Percentiles rank a stretch among this genome's conserved stretches.
These are phyloP conservation scores for Epichloe typhina DNA, from an alignment of 2,329 filamentous ascomycete species.

Conservation along the genomic window DNA sequence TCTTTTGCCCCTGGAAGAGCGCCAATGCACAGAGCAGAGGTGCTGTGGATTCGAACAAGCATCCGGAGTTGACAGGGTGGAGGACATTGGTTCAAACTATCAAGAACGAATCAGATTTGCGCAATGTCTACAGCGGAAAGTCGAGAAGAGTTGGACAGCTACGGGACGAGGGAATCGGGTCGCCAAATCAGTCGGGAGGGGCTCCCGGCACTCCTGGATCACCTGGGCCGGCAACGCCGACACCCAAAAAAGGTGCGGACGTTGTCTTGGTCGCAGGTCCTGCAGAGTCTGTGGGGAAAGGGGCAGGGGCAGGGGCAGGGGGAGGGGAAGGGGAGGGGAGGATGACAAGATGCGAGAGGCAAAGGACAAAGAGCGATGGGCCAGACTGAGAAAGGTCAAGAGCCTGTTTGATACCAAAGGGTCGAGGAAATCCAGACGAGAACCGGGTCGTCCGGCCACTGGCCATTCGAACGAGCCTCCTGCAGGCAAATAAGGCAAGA, in stretches of 20 bases:
- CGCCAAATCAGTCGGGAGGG: background rate
- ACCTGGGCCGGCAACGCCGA: slow-evolving; percentile 8
- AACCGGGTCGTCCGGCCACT: slow-evolving; percentile 29
- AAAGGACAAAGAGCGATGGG: slow-evolving; percentile 62
- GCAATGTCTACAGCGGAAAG: slow-evolving; percentile 22
- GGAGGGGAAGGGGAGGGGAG: slow-evolving; percentile 14
- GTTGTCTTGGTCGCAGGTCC: slow-evolving; percentile 5
- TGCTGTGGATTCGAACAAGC: slow-evolving; percentile 19
- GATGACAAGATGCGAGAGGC: slow-evolving; percentile 34
- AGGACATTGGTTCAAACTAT: slow-evolving; percentile 39
- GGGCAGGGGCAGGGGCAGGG: slow-evolving; percentile 7
- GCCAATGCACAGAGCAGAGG: slow-evolving; percentile 41
- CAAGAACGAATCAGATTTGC: slow-evolving; percentile 44
- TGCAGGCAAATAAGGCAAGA: slow-evolving; percentile 3
- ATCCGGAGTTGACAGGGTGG: slow-evolving; percentile 37
- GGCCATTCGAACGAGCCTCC: slow-evolving; percentile 14
- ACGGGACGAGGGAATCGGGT: background rate
- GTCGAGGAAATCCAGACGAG: slow-evolving; percentile 35
- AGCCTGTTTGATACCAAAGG: slow-evolving; percentile 57
- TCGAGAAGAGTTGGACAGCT: slow-evolving; percentile 13
- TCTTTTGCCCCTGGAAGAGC: slow-evolving; percentile 75
- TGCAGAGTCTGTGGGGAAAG: slow-evolving; percentile 5
- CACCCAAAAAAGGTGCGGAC: background rate
- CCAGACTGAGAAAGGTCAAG: slow-evolving; percentile 56
- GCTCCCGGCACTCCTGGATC: slow-evolving; percentile 6